Evolutionary conservation across 2,329 filamentous ascomycete species (phyloP).

Genomic region (Geosmithia morbida): DNA sequence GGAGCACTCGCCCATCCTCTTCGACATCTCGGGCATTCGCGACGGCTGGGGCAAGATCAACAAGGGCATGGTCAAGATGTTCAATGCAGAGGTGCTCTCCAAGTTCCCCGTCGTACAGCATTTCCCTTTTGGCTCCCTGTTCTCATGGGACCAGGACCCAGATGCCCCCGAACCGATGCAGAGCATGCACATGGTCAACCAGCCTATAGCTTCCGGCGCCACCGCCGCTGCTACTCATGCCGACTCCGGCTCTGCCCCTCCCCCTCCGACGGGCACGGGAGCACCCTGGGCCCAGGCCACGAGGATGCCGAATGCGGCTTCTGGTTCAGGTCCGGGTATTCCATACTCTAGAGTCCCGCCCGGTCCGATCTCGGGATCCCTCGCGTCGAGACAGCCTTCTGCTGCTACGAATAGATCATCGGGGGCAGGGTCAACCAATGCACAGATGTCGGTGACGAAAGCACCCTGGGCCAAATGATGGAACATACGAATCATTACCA

Average conservation of each 20-base stretch:
- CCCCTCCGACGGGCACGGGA: slow-evolving; percentile 18
- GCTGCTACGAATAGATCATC: background rate
- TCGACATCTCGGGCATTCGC: slow-evolving; percentile 81
- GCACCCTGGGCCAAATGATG: slow-evolving; percentile 27
- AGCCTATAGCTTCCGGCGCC: slow-evolving; percentile 19
- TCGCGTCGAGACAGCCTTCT: slow-evolving; percentile 7
- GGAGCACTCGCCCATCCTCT: slow-evolving; percentile 91
- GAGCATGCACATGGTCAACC: slow-evolving; percentile 43
- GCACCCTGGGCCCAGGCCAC: slow-evolving; percentile 29
- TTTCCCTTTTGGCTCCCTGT: slow-evolving; percentile 71
- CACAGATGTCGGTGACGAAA: slow-evolving; percentile 26
- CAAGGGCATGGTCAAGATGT: slow-evolving; percentile 99
- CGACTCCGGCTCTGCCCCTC: slow-evolving; percentile 1
- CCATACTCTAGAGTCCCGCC: slow-evolving; percentile 21
- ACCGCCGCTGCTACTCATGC: background rate
- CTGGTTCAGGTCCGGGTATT: slow-evolving; percentile 16
- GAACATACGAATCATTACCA: background rate
- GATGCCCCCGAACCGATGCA: slow-evolving; percentile 32
- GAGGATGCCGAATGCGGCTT: slow-evolving; percentile 18
- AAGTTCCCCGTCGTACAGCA: slow-evolving; percentile 99
- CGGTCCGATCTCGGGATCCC: slow-evolving; percentile 12
- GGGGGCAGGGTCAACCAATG: slow-evolving; percentile 15
- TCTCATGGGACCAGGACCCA: slow-evolving; percentile 59
- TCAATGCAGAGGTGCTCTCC: slow-evolving; percentile 85
- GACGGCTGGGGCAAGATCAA: slow-evolving; percentile 99